Evolutionary conservation across 2,329 filamentous ascomycete genomes (phyloP).

Genomic region (Verticillium tricorpus): DNA sequence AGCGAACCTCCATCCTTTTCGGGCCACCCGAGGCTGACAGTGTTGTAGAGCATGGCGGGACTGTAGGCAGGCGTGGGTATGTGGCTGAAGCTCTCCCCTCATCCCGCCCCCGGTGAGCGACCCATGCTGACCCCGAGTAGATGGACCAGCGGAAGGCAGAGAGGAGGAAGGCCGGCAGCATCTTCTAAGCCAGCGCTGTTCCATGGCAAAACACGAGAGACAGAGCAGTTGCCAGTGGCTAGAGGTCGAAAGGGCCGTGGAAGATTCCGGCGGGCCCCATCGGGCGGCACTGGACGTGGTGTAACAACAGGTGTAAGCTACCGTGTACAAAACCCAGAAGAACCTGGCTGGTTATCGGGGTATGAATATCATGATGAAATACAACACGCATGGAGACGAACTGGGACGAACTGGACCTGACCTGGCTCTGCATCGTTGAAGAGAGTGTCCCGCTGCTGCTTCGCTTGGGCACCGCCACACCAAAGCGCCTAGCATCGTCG

Average conservation of each 20-base stretch:
- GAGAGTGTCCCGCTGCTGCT: background rate
- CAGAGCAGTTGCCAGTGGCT: background rate
- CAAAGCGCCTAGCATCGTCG: background rate
- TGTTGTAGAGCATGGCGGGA: slow-evolving; percentile 75
- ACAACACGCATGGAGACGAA: too few species aligned
- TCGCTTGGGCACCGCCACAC: background rate
- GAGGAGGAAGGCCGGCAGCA: slow-evolving; percentile 16
- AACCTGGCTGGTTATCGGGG: background rate
- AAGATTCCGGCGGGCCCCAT: background rate
- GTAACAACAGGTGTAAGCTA: background rate
- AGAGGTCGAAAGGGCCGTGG: background rate
- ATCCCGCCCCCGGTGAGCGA: background rate
- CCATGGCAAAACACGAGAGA: background rate
- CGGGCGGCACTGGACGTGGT: background rate
- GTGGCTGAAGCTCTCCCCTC: slow-evolving; percentile 12
- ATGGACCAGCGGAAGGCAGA: slow-evolving; percentile 22
- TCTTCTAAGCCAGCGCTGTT: background rate
- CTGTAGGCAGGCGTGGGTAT: slow-evolving; percentile 92
- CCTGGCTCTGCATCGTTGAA: too few species aligned
- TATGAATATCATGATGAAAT: background rate
- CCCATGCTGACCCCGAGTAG: slow-evolving; percentile 10
- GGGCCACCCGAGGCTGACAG: background rate
- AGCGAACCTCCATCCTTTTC: background rate
- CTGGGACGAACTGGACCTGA: too few species aligned
- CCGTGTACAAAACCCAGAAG: background rate